Base-by-base conservation (phyloP, 176 grass and related monocot species). In the Pontederia paniculata region DNA sequence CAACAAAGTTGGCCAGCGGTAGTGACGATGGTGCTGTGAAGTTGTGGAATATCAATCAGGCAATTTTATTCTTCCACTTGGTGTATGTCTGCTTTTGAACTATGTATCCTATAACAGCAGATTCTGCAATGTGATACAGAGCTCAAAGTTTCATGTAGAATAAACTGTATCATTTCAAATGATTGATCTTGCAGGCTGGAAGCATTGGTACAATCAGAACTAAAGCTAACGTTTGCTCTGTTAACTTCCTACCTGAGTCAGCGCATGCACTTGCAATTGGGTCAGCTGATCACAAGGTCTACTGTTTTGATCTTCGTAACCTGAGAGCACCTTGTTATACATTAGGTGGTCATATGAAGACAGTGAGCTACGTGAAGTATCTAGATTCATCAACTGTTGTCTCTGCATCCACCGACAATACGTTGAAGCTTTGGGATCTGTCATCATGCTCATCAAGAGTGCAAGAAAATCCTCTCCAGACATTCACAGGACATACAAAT, bases 41-140 rank as follows among this genome's bases (percentile, higher is more conserved):
- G 80, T 83, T 98, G 59, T 98, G 94, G 94, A 85, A 74, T 75
- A 98, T 98, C 69, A 98, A 98, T 98, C 78, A 98, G 94, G 94
- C 84, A 86, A 83, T 83, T 89, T 54, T 88, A 82, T 82, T 83
- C 73, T 77, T 89, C 60, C 55, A 81, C 82, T 73, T 88, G 57
- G 28, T 82, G 71, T 81, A 88, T 94, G 76, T 80, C 83, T 72
- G 73, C 76, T 86, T 85, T 80, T 82, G 57, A 75, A 68, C 52
- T 70, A 67, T 50, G 48, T 65, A 83, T 85, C 76, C 68, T 62
- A 12, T 74, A 62, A 57, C 65, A 77, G 59, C 89, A 41, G 58
- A 82, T 60, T 61, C 61, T 37, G 28, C 28, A 37, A 31, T 37
- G 7, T 2, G 28, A 37, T 37, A 37, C 28, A 37, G 28, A 37